Conservation (phyloP, 805 yeast genomes). For the Brettanomyces anomalus region DNA sequence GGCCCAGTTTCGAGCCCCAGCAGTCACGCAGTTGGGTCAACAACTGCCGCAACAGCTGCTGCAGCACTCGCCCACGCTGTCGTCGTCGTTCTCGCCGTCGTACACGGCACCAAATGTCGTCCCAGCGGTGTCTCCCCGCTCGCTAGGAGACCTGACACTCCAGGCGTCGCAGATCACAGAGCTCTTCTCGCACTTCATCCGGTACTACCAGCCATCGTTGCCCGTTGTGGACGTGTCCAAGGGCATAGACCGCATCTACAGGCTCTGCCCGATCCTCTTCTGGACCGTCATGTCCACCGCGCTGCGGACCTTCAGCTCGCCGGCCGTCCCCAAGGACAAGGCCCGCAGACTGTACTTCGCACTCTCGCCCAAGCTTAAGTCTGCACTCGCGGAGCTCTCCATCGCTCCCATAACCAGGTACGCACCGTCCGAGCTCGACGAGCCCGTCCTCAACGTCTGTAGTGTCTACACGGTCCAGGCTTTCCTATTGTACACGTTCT, state of each 20-base stretch:
- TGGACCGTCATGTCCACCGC: slow-evolving; percentile 92
- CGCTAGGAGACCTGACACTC: slow-evolving; percentile 60
- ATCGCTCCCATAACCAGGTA: slow-evolving; percentile 85
- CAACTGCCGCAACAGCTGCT: too few relatives aligned
- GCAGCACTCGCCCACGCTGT: background rate
- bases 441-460: slow-evolving; percentile 78
- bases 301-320: slow-evolving; percentile 48
- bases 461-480: slow-evolving; percentile 95
- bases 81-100: background rate
- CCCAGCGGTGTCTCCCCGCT: too few relatives aligned
- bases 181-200: slow-evolving; percentile 60
- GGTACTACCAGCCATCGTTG: slow-evolving; percentile 72
- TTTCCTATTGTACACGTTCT: slow-evolving; percentile 72
- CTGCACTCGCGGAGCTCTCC: slow-evolving; percentile 76
- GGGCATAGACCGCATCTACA: slow-evolving; percentile 76
- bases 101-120: too few relatives aligned
- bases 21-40: too few relatives aligned
- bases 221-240: slow-evolving; percentile 78
- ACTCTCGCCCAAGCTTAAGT: slow-evolving; percentile 62
- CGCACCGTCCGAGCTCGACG: slow-evolving; percentile 68
- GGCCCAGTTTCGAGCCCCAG: too few relatives aligned
- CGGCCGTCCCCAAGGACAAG: slow-evolving; percentile 15
- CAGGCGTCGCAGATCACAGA: slow-evolving; percentile 50
- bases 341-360: slow-evolving; percentile 40
- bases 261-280: slow-evolving; percentile 78